These are phyloP conservation scores for Tricholoma hemisulphureum DNA, from an alignment of 768 basidiomycete genomes.

Conservation along the genomic window DNA sequence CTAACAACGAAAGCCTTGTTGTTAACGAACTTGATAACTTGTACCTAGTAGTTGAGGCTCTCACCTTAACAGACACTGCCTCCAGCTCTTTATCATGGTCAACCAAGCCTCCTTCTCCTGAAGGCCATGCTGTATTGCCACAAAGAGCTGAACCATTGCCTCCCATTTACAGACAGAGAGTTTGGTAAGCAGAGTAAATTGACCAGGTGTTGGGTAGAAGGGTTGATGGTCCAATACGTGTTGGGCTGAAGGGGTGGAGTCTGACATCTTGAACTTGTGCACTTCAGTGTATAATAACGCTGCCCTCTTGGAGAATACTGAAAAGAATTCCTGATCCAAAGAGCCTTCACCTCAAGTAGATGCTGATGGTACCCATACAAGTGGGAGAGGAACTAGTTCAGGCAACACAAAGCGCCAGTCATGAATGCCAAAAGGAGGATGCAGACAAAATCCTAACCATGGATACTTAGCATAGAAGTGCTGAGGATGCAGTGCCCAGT, in stretches of 20 bases:
- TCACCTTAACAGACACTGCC: too few species aligned
- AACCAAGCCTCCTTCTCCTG: background rate
- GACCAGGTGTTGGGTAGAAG: background rate
- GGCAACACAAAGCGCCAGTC: background rate
- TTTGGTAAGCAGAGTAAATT: too few species aligned
- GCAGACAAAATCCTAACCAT: background rate
- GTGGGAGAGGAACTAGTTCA: background rate
- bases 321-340: background rate
- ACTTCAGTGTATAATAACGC: background rate
- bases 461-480: background rate
- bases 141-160: background rate
- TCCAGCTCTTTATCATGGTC: background rate
- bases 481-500: background rate
- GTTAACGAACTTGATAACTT: too few species aligned
- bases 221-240: background rate
- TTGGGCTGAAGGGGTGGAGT: background rate
- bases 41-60: too few species aligned
- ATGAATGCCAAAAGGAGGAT: background rate
- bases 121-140: background rate
- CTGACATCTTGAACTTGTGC: background rate
- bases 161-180: too few species aligned
- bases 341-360: background rate
- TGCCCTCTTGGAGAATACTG: background rate
- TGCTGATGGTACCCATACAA: background rate
- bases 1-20: too few species aligned